Percentiles rank a stretch among this genome's conserved stretches.
Conservation (phyloP, 2,329 filamentous ascomycete species). For the Ophiostoma angusticollis region DNA sequence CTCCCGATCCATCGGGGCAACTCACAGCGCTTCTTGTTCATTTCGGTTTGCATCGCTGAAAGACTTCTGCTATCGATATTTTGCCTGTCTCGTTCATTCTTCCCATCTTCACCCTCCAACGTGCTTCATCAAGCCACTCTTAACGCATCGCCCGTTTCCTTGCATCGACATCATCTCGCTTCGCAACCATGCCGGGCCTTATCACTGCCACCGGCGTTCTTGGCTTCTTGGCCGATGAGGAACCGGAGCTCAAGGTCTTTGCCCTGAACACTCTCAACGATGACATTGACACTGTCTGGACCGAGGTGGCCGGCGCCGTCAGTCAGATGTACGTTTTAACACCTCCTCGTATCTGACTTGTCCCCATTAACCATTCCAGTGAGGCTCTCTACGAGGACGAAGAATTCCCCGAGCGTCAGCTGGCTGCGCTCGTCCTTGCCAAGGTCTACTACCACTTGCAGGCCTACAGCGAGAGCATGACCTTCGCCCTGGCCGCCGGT, state of each 20-base stretch:
- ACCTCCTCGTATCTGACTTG: background rate
- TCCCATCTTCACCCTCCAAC: background rate
- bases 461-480: slow-evolving; percentile 99
- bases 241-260: slow-evolving; percentile 87
- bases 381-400: slow-evolving; percentile 97
- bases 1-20: too few relatives aligned
- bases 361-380: slow-evolving; percentile 33
- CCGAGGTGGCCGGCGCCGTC: slow-evolving; percentile 84
- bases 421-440: slow-evolving; percentile 85
- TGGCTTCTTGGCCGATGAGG: slow-evolving; percentile 89
- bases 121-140: too few relatives aligned
- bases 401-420: slow-evolving; percentile 80
- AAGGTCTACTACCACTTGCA: slow-evolving; percentile 99
- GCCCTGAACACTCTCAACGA: slow-evolving; percentile 91
- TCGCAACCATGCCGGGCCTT: slow-evolving; percentile 66
- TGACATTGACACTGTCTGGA: slow-evolving; percentile 95
- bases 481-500: slow-evolving; percentile 86
- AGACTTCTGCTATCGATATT: too few relatives aligned
- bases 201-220: slow-evolving; percentile 90
- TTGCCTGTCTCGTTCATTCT: too few relatives aligned
- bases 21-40: too few relatives aligned
- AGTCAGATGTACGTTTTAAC: slow-evolving; percentile 74
- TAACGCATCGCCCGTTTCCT: too few relatives aligned
- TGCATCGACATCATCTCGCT: background rate
- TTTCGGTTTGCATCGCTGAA: too few relatives aligned